Percentiles rank a stretch among this genome's conserved stretches.
Conservation (phyloP, 2,329 filamentous ascomycete genomes). For the Fusarium fujikuroi region DNA sequence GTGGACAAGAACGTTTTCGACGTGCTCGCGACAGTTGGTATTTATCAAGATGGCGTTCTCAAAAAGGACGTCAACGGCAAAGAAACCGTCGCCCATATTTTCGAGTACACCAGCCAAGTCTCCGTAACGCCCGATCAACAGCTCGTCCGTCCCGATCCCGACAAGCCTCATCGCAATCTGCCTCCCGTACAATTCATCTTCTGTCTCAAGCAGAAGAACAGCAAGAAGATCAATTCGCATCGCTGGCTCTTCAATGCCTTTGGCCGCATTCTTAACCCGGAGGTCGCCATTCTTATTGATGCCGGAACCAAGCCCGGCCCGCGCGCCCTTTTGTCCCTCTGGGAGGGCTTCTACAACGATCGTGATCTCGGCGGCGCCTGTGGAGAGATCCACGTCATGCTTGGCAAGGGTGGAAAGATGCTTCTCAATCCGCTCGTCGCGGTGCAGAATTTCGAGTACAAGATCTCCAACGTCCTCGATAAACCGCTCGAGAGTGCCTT, state of each 20-base stretch:
- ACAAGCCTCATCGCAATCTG: constrained; percentile 35
- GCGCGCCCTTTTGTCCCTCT: constrained; percentile 35
- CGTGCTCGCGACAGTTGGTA: constrained; percentile 39
- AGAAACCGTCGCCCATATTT: constrained; percentile 42
- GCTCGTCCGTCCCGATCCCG: constrained; percentile 37
- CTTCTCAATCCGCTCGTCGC: constrained; percentile 42
- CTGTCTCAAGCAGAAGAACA: constrained; percentile 44
- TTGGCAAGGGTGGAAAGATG: constrained; percentile 37
- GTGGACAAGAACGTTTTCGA: constrained; percentile 44
- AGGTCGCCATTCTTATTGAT: constrained; percentile 41
- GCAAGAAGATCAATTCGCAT: constrained; percentile 45
- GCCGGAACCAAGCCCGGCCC: constrained; percentile 42
- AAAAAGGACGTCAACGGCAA: constrained; percentile 44
- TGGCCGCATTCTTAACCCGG: constrained; percentile 41
- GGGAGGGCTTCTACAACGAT: constrained; percentile 43
- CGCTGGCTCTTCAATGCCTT: constrained; percentile 44
- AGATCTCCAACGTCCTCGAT: constrained; percentile 42
- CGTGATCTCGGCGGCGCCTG: constrained; percentile 40
- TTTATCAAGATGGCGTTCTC: constrained; percentile 42
- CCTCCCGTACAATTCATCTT: constrained; percentile 42
- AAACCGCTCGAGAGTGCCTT: constrained; percentile 41
- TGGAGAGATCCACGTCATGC: constrained; percentile 43
- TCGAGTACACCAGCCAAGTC: constrained; percentile 43
- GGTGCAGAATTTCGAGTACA: constrained; percentile 43
- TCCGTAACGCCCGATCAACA: constrained; percentile 43